phyloP scores from a whole-genome alignment of 148 eudicot genomes.

The Selenicereus undatus region DNA sequence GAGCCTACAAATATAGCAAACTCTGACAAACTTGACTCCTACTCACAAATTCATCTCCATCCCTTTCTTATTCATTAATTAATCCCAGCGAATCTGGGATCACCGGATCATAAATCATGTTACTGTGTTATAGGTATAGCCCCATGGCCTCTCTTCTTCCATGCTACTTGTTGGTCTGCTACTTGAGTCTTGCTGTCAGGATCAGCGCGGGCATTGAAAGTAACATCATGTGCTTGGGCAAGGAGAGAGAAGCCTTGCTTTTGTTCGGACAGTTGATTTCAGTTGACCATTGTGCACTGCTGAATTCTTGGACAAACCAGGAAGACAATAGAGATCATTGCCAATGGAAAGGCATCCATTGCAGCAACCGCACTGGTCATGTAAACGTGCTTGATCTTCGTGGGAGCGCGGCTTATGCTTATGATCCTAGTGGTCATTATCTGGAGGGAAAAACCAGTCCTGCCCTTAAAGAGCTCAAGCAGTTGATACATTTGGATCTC shows the following conservation, averaged over 20 bases:
- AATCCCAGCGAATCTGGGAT: no score
- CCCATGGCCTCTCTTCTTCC: no score
- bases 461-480: constrained; percentile 12
- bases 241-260: constrained; percentile 17
- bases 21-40: no score
- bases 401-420: neutral
- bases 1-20: no score
- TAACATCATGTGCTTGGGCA: neutral
- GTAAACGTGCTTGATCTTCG: neutral
- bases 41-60: no score
- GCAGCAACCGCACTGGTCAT: constrained; percentile 15
- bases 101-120: no score
- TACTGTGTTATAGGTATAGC: no score
- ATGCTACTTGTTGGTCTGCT: no score
- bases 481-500: constrained; percentile 18
- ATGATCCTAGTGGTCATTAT: neutral
- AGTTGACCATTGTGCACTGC: constrained; percentile 1
- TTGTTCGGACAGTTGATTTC: constrained; percentile 1
- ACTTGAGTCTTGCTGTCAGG: no score
- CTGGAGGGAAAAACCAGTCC: constrained; percentile 8
- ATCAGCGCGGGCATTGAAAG: no score
- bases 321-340: constrained; percentile 6
- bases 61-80: no score
- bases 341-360: constrained; percentile 14
- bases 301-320: constrained; percentile 6